A percentile compares a stretch with the other conserved stretches of the same genome.
Evolutionary conservation across 257 asterid species (phyloP).

Genomic region (Misopates orontium): DNA sequence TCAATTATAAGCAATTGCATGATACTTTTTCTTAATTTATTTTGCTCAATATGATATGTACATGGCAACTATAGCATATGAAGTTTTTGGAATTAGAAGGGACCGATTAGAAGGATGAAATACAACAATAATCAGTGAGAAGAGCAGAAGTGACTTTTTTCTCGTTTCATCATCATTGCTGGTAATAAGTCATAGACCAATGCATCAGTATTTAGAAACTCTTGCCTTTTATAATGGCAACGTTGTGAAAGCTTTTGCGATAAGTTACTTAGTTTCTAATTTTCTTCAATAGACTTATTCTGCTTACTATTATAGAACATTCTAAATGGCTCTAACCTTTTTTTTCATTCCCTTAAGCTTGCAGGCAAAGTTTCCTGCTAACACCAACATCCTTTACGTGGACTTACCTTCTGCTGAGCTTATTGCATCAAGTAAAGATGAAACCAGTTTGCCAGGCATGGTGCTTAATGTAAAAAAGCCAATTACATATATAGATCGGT

Average conservation of each 20-base stretch:
- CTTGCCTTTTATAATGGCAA: neutral
- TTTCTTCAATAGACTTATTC: slow-evolving; percentile 13
- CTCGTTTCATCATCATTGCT: neutral
- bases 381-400: slow-evolving; percentile 89
- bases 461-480: slow-evolving; percentile 89
- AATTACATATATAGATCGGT: slow-evolving; percentile 72
- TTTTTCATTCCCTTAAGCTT: slow-evolving; percentile 53
- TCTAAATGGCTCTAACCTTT: slow-evolving; percentile 34
- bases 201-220: slow-evolving; percentile 2
- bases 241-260: neutral
- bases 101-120: neutral
- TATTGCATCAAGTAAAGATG: slow-evolving; percentile 70
- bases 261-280: neutral
- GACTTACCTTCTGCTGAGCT: slow-evolving; percentile 89
- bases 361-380: slow-evolving; percentile 93
- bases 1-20: slow-evolving; percentile 2
- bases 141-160: neutral
- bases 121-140: slow-evolving; percentile 8
- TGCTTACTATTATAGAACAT: neutral
- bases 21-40: neutral
- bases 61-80: neutral
- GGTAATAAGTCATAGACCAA: neutral
- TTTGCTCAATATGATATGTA: neutral
- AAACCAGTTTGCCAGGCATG: slow-evolving; percentile 85
- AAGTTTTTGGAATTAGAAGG: neutral